Evolutionary conservation across 441 rosid species (phyloP), one percentile per base, ranked within the genome.

Genomic region (Erodium texanum): DNA sequence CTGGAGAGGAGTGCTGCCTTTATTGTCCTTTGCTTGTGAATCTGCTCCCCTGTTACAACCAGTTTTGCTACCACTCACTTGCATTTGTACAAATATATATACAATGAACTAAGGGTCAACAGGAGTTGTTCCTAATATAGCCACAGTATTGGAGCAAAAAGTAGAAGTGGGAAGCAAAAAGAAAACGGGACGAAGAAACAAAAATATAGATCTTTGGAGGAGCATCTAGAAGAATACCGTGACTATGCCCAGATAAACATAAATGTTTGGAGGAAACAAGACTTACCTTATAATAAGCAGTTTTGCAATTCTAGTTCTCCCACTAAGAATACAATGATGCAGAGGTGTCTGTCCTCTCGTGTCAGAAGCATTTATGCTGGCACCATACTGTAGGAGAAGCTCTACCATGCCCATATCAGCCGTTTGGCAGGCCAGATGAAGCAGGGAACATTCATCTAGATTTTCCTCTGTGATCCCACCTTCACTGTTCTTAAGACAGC

Each of bases 331-430:
- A 77, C 94, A 86, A 38, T 79, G 89, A 70, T 93, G 96, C 64
- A 96, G 82, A 1, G 98, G 97, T 4, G 83, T 85, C 68, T 88
- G 92, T 71, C 97, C 96, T 76, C 78, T 84, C 54, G 90, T 83
- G 81, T 89, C 97, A 3, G 73, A 74, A 58, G 93, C 82, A 74
- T 93, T 90, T 73, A 88, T 81, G 75, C 84, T 87, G 58, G 99
- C 96, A 73, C 99, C 98, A 61, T 90, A 96, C 72, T 93, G 99
- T 56, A 96, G 76, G 43, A 96, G 89, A 75, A 96, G 96, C 82
- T 96, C 99, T 16, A 93, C 77, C 99, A 96, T 92, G 74, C 98
- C 96, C 38, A 96, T 79, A 75, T 96, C 99, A 15, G 91, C 88
- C 70, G 90, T 80, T 83, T 90, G 96, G 83, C 97, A 96, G 63